phyloP scores from a whole-genome alignment of 2,329 filamentous ascomycete genomes.

The Trichophyton verrucosum region DNA sequence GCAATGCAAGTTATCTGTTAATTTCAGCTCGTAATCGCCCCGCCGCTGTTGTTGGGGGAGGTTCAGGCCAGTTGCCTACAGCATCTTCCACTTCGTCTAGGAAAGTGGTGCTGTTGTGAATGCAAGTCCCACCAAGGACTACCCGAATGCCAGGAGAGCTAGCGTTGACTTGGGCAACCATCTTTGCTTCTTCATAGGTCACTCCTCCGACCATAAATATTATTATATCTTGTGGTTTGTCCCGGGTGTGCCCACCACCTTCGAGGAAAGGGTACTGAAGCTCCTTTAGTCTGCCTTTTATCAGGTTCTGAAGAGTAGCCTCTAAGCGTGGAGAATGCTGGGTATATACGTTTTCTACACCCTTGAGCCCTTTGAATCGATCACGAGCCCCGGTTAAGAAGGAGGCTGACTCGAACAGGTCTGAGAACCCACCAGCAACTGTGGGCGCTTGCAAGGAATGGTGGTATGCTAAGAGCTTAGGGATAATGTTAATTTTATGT shows the following conservation, averaged over 20 bases:
- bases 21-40: conserved; percentile 51
- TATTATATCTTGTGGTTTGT: conserved; percentile 93
- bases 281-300: conserved; percentile 79
- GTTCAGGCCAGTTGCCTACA: conserved; percentile 73
- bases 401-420: conserved; percentile 81
- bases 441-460: conserved; percentile 70
- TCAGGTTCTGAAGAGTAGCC: conserved; percentile 75
- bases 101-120: conserved; percentile 82
- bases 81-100: conserved; percentile 85
- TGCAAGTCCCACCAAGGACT: conserved; percentile 72
- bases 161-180: conserved; percentile 88
- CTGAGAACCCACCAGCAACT: conserved; percentile 65
- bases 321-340: conserved; percentile 88
- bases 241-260: conserved; percentile 69
- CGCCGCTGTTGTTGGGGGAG: conserved; percentile 45
- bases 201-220: conserved; percentile 88
- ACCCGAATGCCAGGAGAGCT: conserved; percentile 78
- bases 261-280: conserved; percentile 90
- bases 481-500: conserved; percentile 64
- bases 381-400: conserved; percentile 82
- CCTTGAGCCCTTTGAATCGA: conserved; percentile 87
- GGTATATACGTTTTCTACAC: conserved; percentile 97
- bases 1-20: conserved; percentile 28
- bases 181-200: conserved; percentile 95
- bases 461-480: conserved; percentile 74